Conservation (phyloP, 2,329 filamentous ascomycete species). For the Escovopsis sp. region DNA sequence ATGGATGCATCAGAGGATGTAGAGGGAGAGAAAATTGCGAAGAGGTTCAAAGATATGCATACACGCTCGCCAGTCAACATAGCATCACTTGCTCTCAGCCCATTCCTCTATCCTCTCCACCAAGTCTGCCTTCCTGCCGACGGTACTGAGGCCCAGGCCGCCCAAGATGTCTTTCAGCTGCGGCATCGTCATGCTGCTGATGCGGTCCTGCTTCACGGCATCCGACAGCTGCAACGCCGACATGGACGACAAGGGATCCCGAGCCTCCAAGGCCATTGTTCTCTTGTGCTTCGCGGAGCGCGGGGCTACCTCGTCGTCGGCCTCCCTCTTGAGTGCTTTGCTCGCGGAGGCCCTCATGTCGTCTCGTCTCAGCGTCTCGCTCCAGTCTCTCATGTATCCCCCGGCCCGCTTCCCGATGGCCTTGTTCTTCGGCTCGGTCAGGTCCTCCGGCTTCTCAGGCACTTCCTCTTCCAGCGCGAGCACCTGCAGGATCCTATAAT, state of each 20-base stretch:
- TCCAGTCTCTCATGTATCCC: slow-evolving; percentile 64
- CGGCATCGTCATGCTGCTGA: slow-evolving; percentile 39
- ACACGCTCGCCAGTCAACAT: not conserved
- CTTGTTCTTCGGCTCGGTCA: slow-evolving; percentile 67
- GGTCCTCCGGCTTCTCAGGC: slow-evolving; percentile 57
- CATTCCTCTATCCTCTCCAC: slow-evolving; percentile 41
- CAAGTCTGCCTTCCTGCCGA: slow-evolving; percentile 38
- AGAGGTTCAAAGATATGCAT: too few relatives aligned
- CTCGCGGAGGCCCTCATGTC: slow-evolving; percentile 20
- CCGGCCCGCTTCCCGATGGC: slow-evolving; percentile 85
- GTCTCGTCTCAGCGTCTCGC: slow-evolving; percentile 48
- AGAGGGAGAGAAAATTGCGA: too few relatives aligned
- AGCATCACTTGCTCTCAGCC: slow-evolving; percentile 31
- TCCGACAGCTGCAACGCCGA: slow-evolving; percentile 31
- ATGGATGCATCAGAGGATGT: too few relatives aligned
- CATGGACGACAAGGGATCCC: slow-evolving; percentile 19
- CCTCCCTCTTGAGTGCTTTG: slow-evolving; percentile 36
- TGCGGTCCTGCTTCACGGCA: slow-evolving; percentile 27
- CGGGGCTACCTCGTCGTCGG: slow-evolving; percentile 24
- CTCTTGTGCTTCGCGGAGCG: slow-evolving; percentile 32
- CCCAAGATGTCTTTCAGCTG: slow-evolving; percentile 35
- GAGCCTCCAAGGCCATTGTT: slow-evolving; percentile 14
- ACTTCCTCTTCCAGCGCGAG: slow-evolving; percentile 85
- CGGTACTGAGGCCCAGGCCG: slow-evolving; percentile 30
- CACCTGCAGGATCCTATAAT: slow-evolving; percentile 86